Percentiles rank a stretch among this genome's conserved stretches.
Evolutionary conservation across 345 rosid genomes (phyloP).

Genomic region (Iberis pinnata): DNA sequence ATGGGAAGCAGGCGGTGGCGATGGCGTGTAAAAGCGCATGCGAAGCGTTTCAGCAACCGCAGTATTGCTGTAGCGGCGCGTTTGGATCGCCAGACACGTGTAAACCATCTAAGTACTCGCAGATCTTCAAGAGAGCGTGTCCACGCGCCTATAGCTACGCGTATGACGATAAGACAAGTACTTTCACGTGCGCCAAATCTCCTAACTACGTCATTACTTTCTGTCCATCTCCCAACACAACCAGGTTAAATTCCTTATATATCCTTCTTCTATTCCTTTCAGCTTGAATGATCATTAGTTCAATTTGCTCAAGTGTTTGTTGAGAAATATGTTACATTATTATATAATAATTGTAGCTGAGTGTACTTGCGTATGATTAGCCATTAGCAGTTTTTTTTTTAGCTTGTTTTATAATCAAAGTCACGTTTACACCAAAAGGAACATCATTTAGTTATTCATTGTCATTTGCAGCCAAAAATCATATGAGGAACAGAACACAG

Average conservation of each 20-base stretch:
- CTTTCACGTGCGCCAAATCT: constrained; percentile 73
- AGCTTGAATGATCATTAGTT: background rate
- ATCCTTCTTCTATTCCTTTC: background rate
- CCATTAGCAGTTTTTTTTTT: background rate
- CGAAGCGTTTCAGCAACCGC: constrained; percentile 60
- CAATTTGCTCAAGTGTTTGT: background rate
- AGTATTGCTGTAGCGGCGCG: constrained; percentile 79
- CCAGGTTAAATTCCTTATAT: constrained; percentile 39
- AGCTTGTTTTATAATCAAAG: constrained; percentile 3
- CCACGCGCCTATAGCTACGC: constrained; percentile 94
- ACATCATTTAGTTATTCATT: background rate
- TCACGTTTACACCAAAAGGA: background rate
- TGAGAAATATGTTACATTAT: background rate
- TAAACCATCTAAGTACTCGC: constrained; percentile 60
- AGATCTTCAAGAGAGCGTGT: constrained; percentile 60
- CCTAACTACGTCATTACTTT: constrained; percentile 63
- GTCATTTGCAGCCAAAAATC: constrained; percentile 50
- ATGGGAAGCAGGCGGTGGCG: constrained; percentile 7
- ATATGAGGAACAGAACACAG: constrained; percentile 29
- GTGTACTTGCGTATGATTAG: no score
- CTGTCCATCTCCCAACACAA: constrained; percentile 63
- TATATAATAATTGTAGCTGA: no score
- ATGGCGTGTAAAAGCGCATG: constrained; percentile 89
- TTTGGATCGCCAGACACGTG: constrained; percentile 60
- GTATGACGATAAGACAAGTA: constrained; percentile 77